Conservation (phyloP, 2,329 filamentous ascomycete species). For the Colletotrichum sp. region DNA sequence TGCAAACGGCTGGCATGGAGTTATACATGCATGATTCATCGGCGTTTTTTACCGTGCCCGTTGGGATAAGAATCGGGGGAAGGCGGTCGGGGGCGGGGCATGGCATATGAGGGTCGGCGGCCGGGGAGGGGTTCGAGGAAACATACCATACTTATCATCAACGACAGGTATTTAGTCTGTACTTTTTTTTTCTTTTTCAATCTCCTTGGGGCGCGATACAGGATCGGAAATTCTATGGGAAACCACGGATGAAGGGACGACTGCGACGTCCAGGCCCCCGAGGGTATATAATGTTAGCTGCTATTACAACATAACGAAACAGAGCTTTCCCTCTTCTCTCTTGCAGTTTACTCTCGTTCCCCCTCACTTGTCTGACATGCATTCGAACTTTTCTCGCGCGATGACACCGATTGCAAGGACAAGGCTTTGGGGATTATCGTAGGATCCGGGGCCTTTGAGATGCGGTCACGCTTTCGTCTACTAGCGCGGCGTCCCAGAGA, state of each 20-base stretch:
- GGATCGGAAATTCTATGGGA: background rate
- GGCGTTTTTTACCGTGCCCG: constrained; percentile 11
- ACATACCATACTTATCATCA: constrained; percentile 7
- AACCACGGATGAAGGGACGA: background rate
- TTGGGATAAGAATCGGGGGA: background rate
- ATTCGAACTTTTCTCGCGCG: background rate
- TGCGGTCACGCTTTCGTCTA: background rate
- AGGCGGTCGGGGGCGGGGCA: background rate
- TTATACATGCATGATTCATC: constrained; percentile 18
- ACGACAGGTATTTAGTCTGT: constrained; percentile 11
- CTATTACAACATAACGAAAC: constrained; percentile 11
- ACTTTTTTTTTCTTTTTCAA: background rate
- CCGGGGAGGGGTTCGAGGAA: background rate
- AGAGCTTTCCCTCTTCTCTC: background rate
- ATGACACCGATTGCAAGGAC: constrained; percentile 9
- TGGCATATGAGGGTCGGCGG: constrained; percentile 8
- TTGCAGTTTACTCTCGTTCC: background rate
- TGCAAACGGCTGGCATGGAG: constrained; percentile 1
- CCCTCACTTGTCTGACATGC: constrained; percentile 8
- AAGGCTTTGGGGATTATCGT: background rate
- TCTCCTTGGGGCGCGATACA: background rate
- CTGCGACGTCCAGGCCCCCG: background rate
- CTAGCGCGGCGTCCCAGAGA: background rate
- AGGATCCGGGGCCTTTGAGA: background rate
- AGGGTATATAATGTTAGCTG: constrained; percentile 18